Conservation (phyloP, 768 basidiomycete genomes). For the Dentipellis fragilis region DNA sequence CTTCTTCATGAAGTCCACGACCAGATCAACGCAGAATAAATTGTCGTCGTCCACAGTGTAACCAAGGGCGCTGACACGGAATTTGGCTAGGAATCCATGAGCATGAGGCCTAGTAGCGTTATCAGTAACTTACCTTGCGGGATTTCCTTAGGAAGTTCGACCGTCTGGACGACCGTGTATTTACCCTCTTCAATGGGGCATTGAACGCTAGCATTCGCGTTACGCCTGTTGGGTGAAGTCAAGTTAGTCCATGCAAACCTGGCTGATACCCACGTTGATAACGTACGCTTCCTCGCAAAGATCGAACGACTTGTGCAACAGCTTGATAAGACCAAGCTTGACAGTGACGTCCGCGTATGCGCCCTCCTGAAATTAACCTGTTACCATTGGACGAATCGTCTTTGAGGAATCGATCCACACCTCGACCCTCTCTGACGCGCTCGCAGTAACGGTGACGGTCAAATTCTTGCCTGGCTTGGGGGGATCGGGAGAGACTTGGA, state of each 20-base stretch:
- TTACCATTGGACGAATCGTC: not conserved
- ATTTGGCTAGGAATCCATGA: conserved; percentile 55
- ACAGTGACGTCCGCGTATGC: conserved; percentile 85
- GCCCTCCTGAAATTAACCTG: conserved; percentile 52
- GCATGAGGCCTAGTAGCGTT: too few species aligned
- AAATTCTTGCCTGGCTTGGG: conserved; percentile 80
- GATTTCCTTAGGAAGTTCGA: conserved; percentile 84
- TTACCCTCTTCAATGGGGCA: conserved; percentile 74
- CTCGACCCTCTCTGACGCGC: conserved; percentile 48
- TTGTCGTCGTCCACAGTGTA: conserved; percentile 65
- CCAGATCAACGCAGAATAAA: conserved; percentile 72
- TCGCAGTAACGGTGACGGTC: conserved; percentile 72
- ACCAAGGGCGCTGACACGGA: conserved; percentile 56
- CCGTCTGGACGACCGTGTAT: conserved; percentile 73
- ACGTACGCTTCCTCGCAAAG: conserved; percentile 92
- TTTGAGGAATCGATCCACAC: conserved; percentile 28
- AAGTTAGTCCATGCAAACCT: not conserved
- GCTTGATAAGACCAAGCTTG: conserved; percentile 87
- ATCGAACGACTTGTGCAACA: conserved; percentile 78
- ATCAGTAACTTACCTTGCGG: conserved; percentile 47
- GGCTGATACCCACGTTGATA: not conserved
- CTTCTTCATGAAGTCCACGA: conserved; percentile 60
- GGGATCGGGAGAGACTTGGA: conserved; percentile 75
- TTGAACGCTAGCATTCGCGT: conserved; percentile 64
- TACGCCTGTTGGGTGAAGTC: conserved; percentile 35